These are phyloP conservation scores for Lachancea fermentati DNA, from an alignment of 805 yeast species.

Conservation along the genomic window DNA sequence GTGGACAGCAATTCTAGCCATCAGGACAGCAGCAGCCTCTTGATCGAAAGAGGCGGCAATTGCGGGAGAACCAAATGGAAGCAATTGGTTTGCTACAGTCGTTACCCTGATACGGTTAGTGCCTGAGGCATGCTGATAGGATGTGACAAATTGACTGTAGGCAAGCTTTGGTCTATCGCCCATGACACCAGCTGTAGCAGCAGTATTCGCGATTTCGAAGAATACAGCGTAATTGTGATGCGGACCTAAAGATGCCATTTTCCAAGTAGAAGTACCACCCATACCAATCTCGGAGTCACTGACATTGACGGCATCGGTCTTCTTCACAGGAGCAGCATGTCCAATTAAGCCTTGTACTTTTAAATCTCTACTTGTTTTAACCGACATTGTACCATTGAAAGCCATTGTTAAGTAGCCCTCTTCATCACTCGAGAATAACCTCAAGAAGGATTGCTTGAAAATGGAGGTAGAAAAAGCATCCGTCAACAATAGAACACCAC, in stretches of 20 bases:
- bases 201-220: conserved; percentile 64
- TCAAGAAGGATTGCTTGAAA: conserved; percentile 85
- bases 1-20: conserved; percentile 86
- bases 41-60: conserved; percentile 80
- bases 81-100: conserved; percentile 55
- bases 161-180: conserved; percentile 34
- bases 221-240: conserved; percentile 83
- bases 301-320: conserved; percentile 61
- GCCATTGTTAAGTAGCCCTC: conserved; percentile 86
- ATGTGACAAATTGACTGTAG: conserved; percentile 79
- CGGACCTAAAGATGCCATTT: conserved; percentile 78
- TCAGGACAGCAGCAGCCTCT: conserved; percentile 94
- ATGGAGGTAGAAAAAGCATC: conserved; percentile 94
- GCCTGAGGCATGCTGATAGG: conserved; percentile 94
- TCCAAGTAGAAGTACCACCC: conserved; percentile 89
- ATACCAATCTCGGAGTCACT: conserved; percentile 92
- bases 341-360: conserved; percentile 93
- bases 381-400: conserved; percentile 82
- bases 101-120: conserved; percentile 85
- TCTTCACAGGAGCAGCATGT: conserved; percentile 72
- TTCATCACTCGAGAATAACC: conserved; percentile 80
- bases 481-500: conserved; percentile 81
- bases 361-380: conserved; percentile 79
- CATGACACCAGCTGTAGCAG: conserved; percentile 20
- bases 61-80: conserved; percentile 50